These are phyloP conservation scores for Leishmania tropica DNA, from an alignment of 208 protist species.

Conservation along the genomic window DNA sequence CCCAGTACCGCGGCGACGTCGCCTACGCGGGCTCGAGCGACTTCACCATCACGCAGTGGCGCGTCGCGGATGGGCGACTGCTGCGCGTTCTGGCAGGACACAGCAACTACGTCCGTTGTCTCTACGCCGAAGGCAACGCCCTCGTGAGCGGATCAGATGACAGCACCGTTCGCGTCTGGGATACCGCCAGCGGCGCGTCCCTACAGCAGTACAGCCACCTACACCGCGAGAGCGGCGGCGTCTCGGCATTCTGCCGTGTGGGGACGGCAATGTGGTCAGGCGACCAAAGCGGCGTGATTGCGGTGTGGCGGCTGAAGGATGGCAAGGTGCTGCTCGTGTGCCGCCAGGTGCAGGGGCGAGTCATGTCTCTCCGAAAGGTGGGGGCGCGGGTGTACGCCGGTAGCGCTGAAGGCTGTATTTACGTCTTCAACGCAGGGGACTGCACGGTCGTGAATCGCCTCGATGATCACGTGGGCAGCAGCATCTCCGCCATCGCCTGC, in stretches of 20 bases:
- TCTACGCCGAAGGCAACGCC: slow-evolving; percentile 76
- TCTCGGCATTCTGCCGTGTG: slow-evolving; percentile 80
- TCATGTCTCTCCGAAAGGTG: slow-evolving; percentile 56
- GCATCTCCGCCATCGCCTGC: slow-evolving; percentile 51
- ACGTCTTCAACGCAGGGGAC: slow-evolving; percentile 61
- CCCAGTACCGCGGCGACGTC: slow-evolving; percentile 41
- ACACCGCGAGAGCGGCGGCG: slow-evolving; percentile 59
- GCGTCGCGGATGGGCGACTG: slow-evolving; percentile 50
- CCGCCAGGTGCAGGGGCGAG: slow-evolving; percentile 43
- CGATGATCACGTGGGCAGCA: slow-evolving; percentile 45
- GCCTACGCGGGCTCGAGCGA: slow-evolving; percentile 84
- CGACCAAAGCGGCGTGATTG: slow-evolving; percentile 64
- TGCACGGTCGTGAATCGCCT: slow-evolving; percentile 49
- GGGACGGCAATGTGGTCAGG: slow-evolving; percentile 89
- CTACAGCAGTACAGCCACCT: slow-evolving; percentile 55
- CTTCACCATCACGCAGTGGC: slow-evolving; percentile 87
- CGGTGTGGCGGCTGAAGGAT: slow-evolving; percentile 69
- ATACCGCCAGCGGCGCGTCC: slow-evolving; percentile 43
- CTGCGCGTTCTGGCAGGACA: slow-evolving; percentile 78
- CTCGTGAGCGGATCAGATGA: slow-evolving; percentile 86
- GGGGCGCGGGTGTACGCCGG: slow-evolving; percentile 64
- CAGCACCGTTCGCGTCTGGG: slow-evolving; percentile 82
- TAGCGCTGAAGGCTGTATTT: slow-evolving; percentile 53
- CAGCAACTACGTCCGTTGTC: slow-evolving; percentile 84
- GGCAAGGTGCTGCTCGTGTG: slow-evolving; percentile 39